Evolutionary conservation across 2,329 filamentous ascomycete species (phyloP).

Genomic region (Ascochyta pisi): DNA sequence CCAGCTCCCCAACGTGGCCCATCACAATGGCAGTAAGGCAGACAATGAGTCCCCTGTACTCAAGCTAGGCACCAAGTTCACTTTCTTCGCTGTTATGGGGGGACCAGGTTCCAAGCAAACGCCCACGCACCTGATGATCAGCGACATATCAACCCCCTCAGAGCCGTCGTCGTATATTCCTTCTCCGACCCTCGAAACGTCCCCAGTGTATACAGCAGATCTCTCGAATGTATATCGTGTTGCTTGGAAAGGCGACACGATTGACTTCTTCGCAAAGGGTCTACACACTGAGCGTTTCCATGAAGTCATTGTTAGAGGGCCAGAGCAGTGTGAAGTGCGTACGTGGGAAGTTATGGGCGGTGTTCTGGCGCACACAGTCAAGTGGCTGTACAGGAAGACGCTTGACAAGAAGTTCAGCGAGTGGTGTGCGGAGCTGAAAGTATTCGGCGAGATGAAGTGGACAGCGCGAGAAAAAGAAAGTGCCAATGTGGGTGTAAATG

Average conservation of each 20-base stretch:
- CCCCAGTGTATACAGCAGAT: conserved; percentile 24
- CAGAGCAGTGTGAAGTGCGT: conserved; percentile 28
- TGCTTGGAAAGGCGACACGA: conserved; percentile 27
- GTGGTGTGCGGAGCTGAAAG: conserved; percentile 30
- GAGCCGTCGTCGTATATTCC: conserved; percentile 23
- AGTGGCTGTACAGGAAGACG: conserved; percentile 22
- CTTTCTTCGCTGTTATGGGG: conserved; percentile 30
- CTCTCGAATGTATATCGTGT: conserved; percentile 27
- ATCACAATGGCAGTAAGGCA: neutral
- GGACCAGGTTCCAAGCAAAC: conserved; percentile 16
- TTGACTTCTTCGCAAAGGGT: conserved; percentile 19
- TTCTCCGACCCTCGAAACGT: conserved; percentile 9
- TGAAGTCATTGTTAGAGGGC: conserved; percentile 24
- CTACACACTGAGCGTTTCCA: conserved; percentile 27
- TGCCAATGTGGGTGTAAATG: neutral
- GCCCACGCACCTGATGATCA: conserved; percentile 23
- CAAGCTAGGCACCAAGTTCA: conserved; percentile 24
- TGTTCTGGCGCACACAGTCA: conserved; percentile 26
- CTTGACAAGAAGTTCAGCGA: conserved; percentile 24
- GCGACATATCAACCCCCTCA: conserved; percentile 27
- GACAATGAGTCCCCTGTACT: conserved; percentile 7
- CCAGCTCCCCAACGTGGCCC: conserved; percentile 7
- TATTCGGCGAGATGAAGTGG: conserved; percentile 21
- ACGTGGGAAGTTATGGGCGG: conserved; percentile 33
- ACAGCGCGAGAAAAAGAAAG: neutral